phyloP scores from a whole-genome alignment of 2,329 filamentous ascomycete species.

The Alternaria viburni region DNA sequence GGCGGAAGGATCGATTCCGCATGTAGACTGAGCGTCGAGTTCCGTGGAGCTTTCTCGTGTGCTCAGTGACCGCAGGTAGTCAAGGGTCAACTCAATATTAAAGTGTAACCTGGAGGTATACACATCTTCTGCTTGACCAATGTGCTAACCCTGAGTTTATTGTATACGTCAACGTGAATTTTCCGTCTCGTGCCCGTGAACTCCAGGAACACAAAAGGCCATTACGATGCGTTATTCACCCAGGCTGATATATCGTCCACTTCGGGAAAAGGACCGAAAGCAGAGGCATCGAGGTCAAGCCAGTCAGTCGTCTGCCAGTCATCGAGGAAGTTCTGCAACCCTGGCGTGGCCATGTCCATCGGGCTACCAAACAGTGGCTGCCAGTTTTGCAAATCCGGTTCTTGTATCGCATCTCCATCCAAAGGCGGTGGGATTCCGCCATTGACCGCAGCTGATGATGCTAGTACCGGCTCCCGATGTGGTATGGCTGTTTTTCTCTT shows the following conservation, averaged over 20 bases:
- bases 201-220: not conserved
- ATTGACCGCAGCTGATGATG: not conserved
- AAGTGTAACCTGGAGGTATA: not conserved
- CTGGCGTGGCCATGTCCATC: constrained; percentile 18
- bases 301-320: constrained; percentile 45
- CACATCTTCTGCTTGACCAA: not conserved
- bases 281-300: constrained; percentile 44
- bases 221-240: not conserved
- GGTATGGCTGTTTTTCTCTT: constrained; percentile 25
- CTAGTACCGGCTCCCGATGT: constrained; percentile 1
- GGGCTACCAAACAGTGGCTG: constrained; percentile 31
- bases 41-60: not conserved
- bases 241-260: constrained; percentile 12
- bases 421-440: not conserved
- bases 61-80: not conserved
- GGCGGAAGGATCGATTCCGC: not conserved
- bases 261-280: constrained; percentile 24
- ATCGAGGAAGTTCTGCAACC: constrained; percentile 30
- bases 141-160: not conserved
- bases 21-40: no score
- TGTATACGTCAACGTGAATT: not conserved
- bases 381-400: constrained; percentile 13
- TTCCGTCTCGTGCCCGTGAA: not conserved
- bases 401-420: not conserved
- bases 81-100: not conserved